These are phyloP conservation scores for Paracamarosporium sp. DNA, from an alignment of 2,329 filamentous ascomycete genomes.

Conservation along the genomic window DNA sequence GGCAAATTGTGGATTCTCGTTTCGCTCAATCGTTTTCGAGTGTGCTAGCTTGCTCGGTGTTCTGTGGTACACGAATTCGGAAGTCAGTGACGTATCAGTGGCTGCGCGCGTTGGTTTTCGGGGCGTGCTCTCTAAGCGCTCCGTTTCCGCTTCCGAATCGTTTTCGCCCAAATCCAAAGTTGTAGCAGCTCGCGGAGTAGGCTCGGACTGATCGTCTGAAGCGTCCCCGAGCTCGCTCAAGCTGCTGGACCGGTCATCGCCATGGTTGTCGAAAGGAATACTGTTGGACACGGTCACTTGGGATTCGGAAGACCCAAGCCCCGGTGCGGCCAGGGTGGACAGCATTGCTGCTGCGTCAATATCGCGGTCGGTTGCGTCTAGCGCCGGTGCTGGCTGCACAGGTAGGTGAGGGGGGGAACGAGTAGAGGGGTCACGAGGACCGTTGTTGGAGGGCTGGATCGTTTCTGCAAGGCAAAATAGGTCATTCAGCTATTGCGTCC, in stretches of 20 bases:
- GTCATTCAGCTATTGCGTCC: background rate
- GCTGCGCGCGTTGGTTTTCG: slow-evolving; percentile 60
- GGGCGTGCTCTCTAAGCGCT: slow-evolving; percentile 89
- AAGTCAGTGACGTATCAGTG: slow-evolving; percentile 41
- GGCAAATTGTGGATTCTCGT: slow-evolving; percentile 37
- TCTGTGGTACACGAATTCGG: slow-evolving; percentile 39
- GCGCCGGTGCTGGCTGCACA: slow-evolving; percentile 22
- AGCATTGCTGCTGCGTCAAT: slow-evolving; percentile 29
- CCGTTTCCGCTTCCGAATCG: slow-evolving; percentile 90
- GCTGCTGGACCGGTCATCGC: slow-evolving; percentile 75
- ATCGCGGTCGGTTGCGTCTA: slow-evolving; percentile 18
- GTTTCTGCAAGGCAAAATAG: slow-evolving; percentile 16
- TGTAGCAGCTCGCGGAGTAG: slow-evolving; percentile 32
- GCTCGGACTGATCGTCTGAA: slow-evolving; percentile 63
- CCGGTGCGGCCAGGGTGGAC: slow-evolving; percentile 30
- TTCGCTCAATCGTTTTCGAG: slow-evolving; percentile 38
- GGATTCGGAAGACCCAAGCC: slow-evolving; percentile 22
- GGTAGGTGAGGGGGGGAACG: slow-evolving; percentile 53
- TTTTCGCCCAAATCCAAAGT: slow-evolving; percentile 57
- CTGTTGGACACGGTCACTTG: slow-evolving; percentile 17
- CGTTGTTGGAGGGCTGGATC: slow-evolving; percentile 19
- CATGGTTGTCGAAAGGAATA: slow-evolving; percentile 56
- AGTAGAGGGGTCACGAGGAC: slow-evolving; percentile 36
- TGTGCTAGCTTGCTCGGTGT: slow-evolving; percentile 48
- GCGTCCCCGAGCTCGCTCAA: slow-evolving; percentile 89